phyloP scores from a whole-genome alignment of 352 stramenopile species.

The Nothophytophthora sp. region DNA sequence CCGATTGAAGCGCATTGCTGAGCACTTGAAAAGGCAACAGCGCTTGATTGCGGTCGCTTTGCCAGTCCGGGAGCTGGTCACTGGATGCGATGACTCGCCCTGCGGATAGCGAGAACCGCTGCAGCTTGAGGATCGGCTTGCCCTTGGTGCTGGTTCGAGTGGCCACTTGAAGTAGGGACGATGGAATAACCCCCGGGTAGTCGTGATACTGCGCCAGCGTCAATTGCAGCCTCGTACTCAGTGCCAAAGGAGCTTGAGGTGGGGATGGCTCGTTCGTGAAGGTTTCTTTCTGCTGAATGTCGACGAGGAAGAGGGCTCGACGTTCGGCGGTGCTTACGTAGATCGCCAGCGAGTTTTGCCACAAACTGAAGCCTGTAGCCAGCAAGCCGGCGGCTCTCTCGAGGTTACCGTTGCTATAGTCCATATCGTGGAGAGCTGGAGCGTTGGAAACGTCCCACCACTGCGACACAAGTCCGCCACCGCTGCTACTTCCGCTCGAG shows the following conservation, averaged over 20 bases:
- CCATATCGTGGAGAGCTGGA: background rate
- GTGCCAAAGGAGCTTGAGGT: slow-evolving; percentile 5
- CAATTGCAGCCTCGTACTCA: slow-evolving; percentile 42
- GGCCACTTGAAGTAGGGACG: slow-evolving; percentile 46
- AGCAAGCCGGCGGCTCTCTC: slow-evolving; percentile 2
- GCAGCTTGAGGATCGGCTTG: slow-evolving; percentile 40
- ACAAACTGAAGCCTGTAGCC: slow-evolving; percentile 16
- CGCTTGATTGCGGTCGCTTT: slow-evolving; percentile 47
- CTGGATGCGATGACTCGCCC: slow-evolving; percentile 26
- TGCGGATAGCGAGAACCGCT: slow-evolving; percentile 50
- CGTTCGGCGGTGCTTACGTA: slow-evolving; percentile 22
- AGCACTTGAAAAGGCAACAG: slow-evolving; percentile 56
- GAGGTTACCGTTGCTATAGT: background rate
- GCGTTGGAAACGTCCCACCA: slow-evolving; percentile 27
- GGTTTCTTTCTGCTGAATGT: slow-evolving; percentile 10
- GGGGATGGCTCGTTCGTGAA: slow-evolving; percentile 2
- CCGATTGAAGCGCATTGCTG: slow-evolving; percentile 39
- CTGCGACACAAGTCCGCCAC: slow-evolving; percentile 20
- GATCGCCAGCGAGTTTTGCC: slow-evolving; percentile 29
- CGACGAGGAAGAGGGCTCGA: slow-evolving; percentile 22
- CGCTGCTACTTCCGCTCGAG: slow-evolving; percentile 23
- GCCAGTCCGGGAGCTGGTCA: slow-evolving; percentile 62
- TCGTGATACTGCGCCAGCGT: slow-evolving; percentile 69
- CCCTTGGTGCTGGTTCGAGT: slow-evolving; percentile 19
- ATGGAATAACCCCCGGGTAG: slow-evolving; percentile 46